These are phyloP conservation scores for Fragaria vesca DNA, from an alignment of 306 rosid species.

Conservation along the genomic window DNA sequence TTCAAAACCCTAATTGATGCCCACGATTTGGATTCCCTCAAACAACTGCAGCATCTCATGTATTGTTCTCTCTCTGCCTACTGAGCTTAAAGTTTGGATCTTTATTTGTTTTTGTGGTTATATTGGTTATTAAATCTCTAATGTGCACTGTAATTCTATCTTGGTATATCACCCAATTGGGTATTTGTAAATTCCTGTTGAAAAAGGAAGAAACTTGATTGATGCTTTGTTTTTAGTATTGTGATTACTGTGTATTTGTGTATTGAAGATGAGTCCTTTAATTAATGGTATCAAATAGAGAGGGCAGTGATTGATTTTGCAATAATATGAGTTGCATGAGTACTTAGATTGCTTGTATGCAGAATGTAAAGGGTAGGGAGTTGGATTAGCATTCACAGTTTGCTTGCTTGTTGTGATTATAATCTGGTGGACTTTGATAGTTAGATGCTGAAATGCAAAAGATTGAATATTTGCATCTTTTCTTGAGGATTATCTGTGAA, in stretches of 20 bases:
- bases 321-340: background rate
- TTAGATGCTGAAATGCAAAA: background rate
- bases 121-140: background rate
- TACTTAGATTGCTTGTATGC: background rate
- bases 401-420: background rate
- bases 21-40: constrained; percentile 63
- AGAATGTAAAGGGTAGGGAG: background rate
- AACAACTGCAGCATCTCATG: constrained; percentile 73
- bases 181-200: background rate
- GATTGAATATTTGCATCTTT: background rate
- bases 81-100: background rate
- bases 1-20: constrained; percentile 72
- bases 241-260: background rate
- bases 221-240: background rate
- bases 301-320: background rate
- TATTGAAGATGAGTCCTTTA: background rate
- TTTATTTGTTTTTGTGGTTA: background rate
- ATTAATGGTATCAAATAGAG: background rate
- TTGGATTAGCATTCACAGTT: background rate
- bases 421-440: background rate
- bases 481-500: background rate
- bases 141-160: background rate
- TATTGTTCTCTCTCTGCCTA: constrained; percentile 20
- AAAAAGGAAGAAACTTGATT: constrained; percentile 7
- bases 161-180: background rate